Percentiles rank a stretch among this genome's conserved stretches.
phyloP scores from a whole-genome alignment of 139 green algal genomes.

The Chlorella sp. region DNA sequence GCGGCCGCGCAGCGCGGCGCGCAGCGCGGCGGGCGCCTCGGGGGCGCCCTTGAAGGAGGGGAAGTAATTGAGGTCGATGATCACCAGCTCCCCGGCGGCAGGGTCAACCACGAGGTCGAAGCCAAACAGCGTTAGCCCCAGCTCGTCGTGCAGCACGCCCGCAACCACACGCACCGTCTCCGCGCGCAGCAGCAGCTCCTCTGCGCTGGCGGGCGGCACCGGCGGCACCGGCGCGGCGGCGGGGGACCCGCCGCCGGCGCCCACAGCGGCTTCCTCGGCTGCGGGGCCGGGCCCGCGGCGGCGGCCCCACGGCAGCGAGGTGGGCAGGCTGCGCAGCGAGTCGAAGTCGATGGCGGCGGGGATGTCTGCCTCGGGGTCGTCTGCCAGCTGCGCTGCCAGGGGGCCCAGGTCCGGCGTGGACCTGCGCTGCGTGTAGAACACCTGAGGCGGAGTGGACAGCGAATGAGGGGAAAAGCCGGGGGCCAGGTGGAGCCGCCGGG shows the following conservation, averaged over 20 bases:
- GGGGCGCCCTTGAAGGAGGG: constrained; percentile 59
- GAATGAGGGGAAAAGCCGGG: no score
- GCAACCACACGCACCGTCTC: constrained; percentile 47
- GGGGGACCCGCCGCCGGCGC: not conserved
- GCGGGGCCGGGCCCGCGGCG: not conserved
- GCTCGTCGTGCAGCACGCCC: constrained; percentile 27
- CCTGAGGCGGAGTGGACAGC: constrained; percentile 34
- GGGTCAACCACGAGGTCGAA: constrained; percentile 65
- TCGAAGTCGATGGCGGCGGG: constrained; percentile 58
- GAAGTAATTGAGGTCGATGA: constrained; percentile 82
- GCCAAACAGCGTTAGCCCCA: constrained; percentile 73
- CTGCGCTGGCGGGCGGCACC: not conserved
- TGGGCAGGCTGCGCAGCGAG: constrained; percentile 65
- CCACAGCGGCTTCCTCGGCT: not conserved
- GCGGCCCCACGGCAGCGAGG: constrained; percentile 38
- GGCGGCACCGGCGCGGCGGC: not conserved
- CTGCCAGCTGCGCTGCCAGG: not conserved
- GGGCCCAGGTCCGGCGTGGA: constrained; percentile 63
- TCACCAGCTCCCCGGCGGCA: constrained; percentile 39
- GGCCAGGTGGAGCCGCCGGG: no score
- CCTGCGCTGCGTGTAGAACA: constrained; percentile 49
- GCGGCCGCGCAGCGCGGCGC: constrained; percentile 7
- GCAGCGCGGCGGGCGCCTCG: constrained; percentile 33
- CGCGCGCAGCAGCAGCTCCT: constrained; percentile 16
- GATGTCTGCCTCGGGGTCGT: constrained; percentile 8